phyloP scores from a whole-genome alignment of 2,329 filamentous ascomycete genomes.

The Trichoderma lentiforme region DNA sequence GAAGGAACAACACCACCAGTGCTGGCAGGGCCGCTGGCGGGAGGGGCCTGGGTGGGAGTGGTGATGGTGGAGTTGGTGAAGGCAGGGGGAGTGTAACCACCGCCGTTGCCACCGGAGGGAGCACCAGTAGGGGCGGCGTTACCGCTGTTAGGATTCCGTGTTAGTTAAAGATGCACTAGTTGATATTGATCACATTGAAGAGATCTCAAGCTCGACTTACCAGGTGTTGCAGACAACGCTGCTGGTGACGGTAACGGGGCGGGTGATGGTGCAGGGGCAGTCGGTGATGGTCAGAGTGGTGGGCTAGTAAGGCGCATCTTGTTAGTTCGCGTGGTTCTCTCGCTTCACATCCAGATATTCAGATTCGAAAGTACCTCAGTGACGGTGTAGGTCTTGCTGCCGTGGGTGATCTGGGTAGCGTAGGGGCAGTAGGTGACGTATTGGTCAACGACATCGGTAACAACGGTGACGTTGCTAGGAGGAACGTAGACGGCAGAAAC shows the following conservation, averaged over 20 bases:
- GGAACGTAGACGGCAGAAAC: conserved; percentile 43
- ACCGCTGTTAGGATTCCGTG: conserved; percentile 27
- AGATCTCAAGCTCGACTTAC: conserved; percentile 33
- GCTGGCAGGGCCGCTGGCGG: conserved; percentile 22
- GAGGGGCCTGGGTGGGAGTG: conserved; percentile 39
- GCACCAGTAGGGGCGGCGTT: conserved; percentile 32
- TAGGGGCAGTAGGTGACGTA: conserved; percentile 71
- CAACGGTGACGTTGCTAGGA: conserved; percentile 49
- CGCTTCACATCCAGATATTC: not conserved
- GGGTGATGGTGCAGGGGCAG: conserved; percentile 67
- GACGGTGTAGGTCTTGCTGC: conserved; percentile 65
- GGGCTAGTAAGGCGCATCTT: conserved; percentile 31
- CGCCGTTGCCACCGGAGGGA: conserved; percentile 25
- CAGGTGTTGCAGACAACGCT: conserved; percentile 53
- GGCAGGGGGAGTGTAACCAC: conserved; percentile 29
- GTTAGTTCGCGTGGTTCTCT: not conserved
- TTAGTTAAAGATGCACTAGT: conserved; percentile 22
- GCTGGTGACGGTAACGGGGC: conserved; percentile 53
- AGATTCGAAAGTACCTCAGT: conserved; percentile 49
- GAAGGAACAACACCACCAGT: conserved; percentile 29
- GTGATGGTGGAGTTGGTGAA: conserved; percentile 31
- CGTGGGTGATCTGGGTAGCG: conserved; percentile 62
- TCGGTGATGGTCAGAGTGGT: conserved; percentile 69
- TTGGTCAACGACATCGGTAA: conserved; percentile 63
- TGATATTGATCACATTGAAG: no score